phyloP scores from a whole-genome alignment of 306 rosid species.

The Albizia julibrissin region DNA sequence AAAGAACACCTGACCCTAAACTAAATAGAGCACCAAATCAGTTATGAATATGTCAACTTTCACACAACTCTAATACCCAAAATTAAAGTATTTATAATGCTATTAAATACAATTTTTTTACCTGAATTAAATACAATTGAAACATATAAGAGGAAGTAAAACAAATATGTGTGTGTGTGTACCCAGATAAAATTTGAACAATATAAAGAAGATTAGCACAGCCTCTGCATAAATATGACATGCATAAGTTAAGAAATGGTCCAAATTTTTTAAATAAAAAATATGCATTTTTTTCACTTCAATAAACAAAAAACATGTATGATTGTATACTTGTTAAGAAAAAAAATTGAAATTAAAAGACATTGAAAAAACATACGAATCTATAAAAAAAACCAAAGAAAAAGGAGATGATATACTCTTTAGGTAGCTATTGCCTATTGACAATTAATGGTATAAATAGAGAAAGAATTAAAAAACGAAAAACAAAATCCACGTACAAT shows the following conservation, averaged over 20 bases:
- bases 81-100: background rate
- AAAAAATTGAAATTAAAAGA: no score
- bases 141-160: background rate
- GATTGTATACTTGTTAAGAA: background rate
- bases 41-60: background rate
- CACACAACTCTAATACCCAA: background rate
- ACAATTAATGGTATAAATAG: background rate
- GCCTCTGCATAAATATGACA: fast-evolving
- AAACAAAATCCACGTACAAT: background rate
- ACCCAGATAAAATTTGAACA: no score
- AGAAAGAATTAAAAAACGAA: background rate
- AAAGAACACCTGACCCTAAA: background rate
- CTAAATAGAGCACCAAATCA: background rate
- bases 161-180: no score
- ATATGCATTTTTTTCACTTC: no score
- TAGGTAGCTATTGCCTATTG: background rate
- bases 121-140: background rate
- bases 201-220: no score
- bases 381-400: no score
- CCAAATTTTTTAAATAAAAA: no score
- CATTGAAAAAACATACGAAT: background rate
- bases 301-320: no score
- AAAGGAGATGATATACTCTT: no score
- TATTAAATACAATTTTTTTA: background rate
- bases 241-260: no score